phyloP scores from a whole-genome alignment of 345 rosid species.

The Citrus cavaleriei region DNA sequence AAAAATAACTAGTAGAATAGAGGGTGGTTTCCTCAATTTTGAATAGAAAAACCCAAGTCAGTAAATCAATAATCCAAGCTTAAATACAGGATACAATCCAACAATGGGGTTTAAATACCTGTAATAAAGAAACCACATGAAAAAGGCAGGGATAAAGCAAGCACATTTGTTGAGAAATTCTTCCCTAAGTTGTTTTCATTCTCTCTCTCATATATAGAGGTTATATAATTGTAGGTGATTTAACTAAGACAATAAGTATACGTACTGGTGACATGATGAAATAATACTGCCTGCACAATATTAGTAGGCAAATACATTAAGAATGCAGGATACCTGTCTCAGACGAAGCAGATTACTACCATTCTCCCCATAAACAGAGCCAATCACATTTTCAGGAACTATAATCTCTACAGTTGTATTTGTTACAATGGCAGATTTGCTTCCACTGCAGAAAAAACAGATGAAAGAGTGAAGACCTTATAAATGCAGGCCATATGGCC shows the following conservation, averaged over 20 bases:
- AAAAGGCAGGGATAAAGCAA: neutral
- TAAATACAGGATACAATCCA: neutral
- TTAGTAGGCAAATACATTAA: neutral
- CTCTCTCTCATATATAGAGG: neutral
- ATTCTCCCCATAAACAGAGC: slow-evolving; percentile 79
- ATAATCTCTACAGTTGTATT: slow-evolving; percentile 80
- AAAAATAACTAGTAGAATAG: neutral
- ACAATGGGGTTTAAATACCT: neutral
- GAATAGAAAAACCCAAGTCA: neutral
- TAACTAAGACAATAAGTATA: neutral
- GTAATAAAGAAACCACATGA: neutral
- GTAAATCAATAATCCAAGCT: neutral
- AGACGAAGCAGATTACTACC: slow-evolving; percentile 74
- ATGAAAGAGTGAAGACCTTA: slow-evolving; percentile 2
- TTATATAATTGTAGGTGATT: slow-evolving; percentile 2
- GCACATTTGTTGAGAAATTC: neutral
- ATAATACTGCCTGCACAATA: slow-evolving; percentile 5
- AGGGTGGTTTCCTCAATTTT: neutral
- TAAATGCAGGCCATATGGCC: neutral
- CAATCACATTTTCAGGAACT: slow-evolving; percentile 70
- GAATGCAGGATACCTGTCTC: slow-evolving; percentile 49
- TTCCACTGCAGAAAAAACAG: slow-evolving; percentile 53
- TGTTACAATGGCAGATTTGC: slow-evolving; percentile 74
- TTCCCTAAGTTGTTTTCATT: too few relatives aligned
- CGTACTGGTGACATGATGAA: neutral